Conservation (phyloP, 2,329 filamentous ascomycete genomes). For the Aspergillus neoniger region DNA sequence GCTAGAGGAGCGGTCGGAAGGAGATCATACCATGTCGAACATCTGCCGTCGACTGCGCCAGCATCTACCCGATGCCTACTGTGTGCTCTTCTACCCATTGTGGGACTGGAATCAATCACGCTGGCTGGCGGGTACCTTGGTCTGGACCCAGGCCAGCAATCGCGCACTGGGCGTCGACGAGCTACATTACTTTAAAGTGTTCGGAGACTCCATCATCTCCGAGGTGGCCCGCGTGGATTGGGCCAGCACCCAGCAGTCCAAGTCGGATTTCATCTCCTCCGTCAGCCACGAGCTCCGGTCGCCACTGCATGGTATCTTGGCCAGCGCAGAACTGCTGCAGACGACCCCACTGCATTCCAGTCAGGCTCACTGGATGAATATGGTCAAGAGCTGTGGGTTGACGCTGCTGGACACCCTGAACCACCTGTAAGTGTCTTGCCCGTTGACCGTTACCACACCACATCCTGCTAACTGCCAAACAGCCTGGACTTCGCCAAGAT, state of each 20-base stretch:
- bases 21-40: constrained; percentile 6
- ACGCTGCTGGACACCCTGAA: constrained; percentile 52
- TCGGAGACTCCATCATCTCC: constrained; percentile 39
- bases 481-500: constrained; percentile 35
- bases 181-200: constrained; percentile 37
- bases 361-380: constrained; percentile 45
- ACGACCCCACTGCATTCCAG: constrained; percentile 44
- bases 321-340: constrained; percentile 50
- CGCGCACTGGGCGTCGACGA: constrained; percentile 24
- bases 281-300: constrained; percentile 55
- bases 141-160: constrained; percentile 27
- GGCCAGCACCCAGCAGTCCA: constrained; percentile 45
- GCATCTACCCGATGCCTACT: constrained; percentile 24
- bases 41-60: constrained; percentile 11
- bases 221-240: constrained; percentile 40
- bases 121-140: constrained; percentile 34
- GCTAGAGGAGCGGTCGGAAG: not conserved
- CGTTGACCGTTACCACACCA: not conserved
- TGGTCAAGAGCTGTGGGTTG: constrained; percentile 52
- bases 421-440: constrained; percentile 22
- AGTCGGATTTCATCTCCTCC: constrained; percentile 54
- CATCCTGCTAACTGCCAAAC: too few relatives aligned
- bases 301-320: constrained; percentile 49
- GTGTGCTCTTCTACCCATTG: constrained; percentile 32
- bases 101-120: constrained; percentile 35